phyloP scores from a whole-genome alignment of 2,329 filamentous ascomycete genomes.

The Thelonectria olida region DNA sequence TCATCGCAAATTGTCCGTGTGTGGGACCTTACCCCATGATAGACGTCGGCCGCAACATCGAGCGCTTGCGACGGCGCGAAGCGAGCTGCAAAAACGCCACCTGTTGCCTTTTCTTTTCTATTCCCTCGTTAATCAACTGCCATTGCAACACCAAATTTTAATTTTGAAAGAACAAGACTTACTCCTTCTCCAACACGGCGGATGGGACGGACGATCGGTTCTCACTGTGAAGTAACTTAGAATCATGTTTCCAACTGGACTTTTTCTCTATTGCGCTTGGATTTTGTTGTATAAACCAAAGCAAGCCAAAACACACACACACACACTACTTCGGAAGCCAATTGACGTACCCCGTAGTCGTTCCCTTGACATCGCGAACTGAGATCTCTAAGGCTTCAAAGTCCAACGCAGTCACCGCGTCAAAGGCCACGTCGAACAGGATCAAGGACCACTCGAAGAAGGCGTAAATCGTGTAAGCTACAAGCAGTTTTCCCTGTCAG shows the following conservation, averaged over 20 bases:
- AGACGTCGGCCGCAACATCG: slow-evolving; percentile 87
- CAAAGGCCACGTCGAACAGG: slow-evolving; percentile 94
- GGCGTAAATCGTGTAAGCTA: slow-evolving; percentile 96
- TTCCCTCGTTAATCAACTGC: slow-evolving; percentile 34
- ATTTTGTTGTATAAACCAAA: slow-evolving; percentile 38
- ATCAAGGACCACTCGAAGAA: slow-evolving; percentile 99
- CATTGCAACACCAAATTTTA: not conserved
- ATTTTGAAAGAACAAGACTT: slow-evolving; percentile 51
- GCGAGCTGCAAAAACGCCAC: slow-evolving; percentile 72
- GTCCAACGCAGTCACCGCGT: slow-evolving; percentile 92
- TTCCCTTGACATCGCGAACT: slow-evolving; percentile 87
- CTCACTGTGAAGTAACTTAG: slow-evolving; percentile 58
- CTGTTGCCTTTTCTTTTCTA: slow-evolving; percentile 80
- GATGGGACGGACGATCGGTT: slow-evolving; percentile 57
- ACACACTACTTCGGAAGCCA: slow-evolving; percentile 85
- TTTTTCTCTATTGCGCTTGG: slow-evolving; percentile 43
- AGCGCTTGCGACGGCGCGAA: slow-evolving; percentile 81
- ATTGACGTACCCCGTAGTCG: slow-evolving; percentile 98
- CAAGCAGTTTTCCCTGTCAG: slow-evolving; percentile 21
- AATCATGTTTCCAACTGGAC: slow-evolving; percentile 39
- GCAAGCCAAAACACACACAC: slow-evolving; percentile 36
- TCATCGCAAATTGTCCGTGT: not conserved
- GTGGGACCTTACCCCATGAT: slow-evolving; percentile 78
- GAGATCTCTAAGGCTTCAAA: slow-evolving; percentile 89
- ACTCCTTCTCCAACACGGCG: slow-evolving; percentile 76